Base-by-base conservation (phyloP, 352 stramenopile species). In the Phytophthora pseudosyringae region DNA sequence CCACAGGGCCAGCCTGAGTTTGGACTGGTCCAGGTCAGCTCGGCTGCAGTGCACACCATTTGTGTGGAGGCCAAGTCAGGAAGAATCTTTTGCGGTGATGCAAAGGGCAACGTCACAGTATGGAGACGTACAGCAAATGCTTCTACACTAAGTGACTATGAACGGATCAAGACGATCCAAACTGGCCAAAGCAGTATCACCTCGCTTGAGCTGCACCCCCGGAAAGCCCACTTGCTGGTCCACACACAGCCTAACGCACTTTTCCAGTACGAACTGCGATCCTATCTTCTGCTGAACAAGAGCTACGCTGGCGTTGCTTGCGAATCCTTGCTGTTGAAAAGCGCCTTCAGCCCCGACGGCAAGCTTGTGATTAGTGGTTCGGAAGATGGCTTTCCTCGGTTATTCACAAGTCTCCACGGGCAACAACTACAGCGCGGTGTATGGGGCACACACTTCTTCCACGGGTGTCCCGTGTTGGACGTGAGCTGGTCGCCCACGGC, bases 251-350 rank as follows among this genome's bases (percentile, higher is more conserved):
- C 78, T 3, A 87, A 83, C 33, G 58, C 63, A 7, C 62, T 94
- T 31, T 73, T 91, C 9, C 82, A 93, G 54, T 92, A 88, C 55
- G 83, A 94, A 32, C 48, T 91, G 40, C 82, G 83, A 3, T 91
- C 83, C 6, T 94, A 87, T 52, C 45, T 93, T 45, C 55, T 91
- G 28, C 67, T 93, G 8, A 87, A 91, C 71, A 92, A 89, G 46
- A 85, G 67, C 52, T 91, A 91, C 57, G 44, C 66, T 2, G 80
- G 83, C 9, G 56, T 92, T 3, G 48, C 51, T 18, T 89, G 76
- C 35, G 64, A 89, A 44, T 65, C 72, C 3, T 57, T 85, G 26
- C 56, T 89, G 1, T 56, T 84, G 16, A 77, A 81, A 57, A 85
- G 77, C 28, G 44, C 43, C 0, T 91, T 91, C 58, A 91, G 80